These are phyloP conservation scores for Sphenostylis stenocarpa DNA, from an alignment of 306 rosid genomes.

Conservation along the genomic window DNA sequence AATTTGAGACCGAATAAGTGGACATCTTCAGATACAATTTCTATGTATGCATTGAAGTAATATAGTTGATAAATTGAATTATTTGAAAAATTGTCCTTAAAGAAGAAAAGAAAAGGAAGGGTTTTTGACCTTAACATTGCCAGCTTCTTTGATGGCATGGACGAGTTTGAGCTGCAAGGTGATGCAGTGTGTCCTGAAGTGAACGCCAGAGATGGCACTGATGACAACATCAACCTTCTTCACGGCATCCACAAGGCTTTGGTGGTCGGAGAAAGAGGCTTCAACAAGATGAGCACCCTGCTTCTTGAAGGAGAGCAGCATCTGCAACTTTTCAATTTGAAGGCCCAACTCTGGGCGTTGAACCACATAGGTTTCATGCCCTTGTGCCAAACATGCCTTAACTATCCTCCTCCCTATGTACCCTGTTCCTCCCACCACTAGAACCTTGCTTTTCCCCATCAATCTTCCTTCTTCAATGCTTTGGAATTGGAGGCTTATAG, in stretches of 20 bases:
- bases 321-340: slow-evolving; percentile 73
- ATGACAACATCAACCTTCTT: slow-evolving; percentile 75
- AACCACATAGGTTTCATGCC: slow-evolving; percentile 70
- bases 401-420: slow-evolving; percentile 80
- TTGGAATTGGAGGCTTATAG: no score
- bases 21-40: no score
- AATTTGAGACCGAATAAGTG: no score
- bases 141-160: slow-evolving; percentile 77
- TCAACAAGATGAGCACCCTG: slow-evolving; percentile 63
- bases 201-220: slow-evolving; percentile 81
- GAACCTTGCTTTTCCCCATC: slow-evolving; percentile 75
- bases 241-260: slow-evolving; percentile 66
- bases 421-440: slow-evolving; percentile 85
- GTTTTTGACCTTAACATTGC: slow-evolving; percentile 63
- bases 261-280: slow-evolving; percentile 70
- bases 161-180: slow-evolving; percentile 75
- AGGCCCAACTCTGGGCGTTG: slow-evolving; percentile 65
- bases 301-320: slow-evolving; percentile 64
- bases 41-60: no score
- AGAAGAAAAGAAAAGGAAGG: background rate
- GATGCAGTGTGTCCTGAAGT: slow-evolving; percentile 66
- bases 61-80: no score
- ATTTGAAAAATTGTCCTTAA: background rate
- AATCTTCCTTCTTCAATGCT: no score
- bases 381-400: slow-evolving; percentile 61